phyloP scores from a whole-genome alignment of 495 filamentous ascomycete species.

The Aspergillus avenaceus region DNA sequence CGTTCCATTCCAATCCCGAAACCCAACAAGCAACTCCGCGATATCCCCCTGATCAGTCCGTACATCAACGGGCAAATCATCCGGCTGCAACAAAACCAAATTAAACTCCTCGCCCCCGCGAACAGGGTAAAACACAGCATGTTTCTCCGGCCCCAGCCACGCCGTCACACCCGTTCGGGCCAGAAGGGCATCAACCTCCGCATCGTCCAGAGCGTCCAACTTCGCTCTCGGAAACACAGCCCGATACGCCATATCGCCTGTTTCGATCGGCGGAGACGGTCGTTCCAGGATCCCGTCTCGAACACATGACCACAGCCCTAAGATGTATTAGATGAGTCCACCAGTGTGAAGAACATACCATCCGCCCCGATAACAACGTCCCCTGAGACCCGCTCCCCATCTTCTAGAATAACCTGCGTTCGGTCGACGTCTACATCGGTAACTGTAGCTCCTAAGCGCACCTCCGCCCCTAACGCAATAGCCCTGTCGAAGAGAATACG shows the following conservation, averaged over 20 bases:
- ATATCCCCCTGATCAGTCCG: constrained; percentile 4
- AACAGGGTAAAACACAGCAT: constrained; percentile 58
- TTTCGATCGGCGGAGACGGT: constrained; percentile 38
- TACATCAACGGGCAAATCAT: constrained; percentile 46
- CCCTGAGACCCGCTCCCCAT: constrained; percentile 3
- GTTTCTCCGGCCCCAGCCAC: constrained; percentile 59
- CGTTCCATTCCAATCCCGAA: constrained; percentile 12
- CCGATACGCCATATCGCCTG: constrained; percentile 62
- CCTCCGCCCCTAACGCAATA: constrained; percentile 38
- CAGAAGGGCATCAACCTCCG: constrained; percentile 7
- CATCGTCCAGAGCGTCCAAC: constrained; percentile 9
- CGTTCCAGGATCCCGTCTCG: constrained; percentile 37
- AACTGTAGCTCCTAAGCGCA: background rate
- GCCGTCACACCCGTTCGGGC: constrained; percentile 6
- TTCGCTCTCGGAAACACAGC: constrained; percentile 28
- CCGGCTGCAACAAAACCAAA: constrained; percentile 60
- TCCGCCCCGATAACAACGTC: constrained; percentile 14
- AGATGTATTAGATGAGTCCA: constrained; percentile 13
- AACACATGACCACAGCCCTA: constrained; percentile 36
- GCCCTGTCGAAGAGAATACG: constrained; percentile 44
- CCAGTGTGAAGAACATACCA: background rate
- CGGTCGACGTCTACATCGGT: background rate
- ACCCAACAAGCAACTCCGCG: constrained; percentile 11
- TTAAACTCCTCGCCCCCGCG: constrained; percentile 54
- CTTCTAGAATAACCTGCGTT: background rate